Conservation (phyloP, 208 protist species). For the Dictyostelium gargantuum region DNA sequence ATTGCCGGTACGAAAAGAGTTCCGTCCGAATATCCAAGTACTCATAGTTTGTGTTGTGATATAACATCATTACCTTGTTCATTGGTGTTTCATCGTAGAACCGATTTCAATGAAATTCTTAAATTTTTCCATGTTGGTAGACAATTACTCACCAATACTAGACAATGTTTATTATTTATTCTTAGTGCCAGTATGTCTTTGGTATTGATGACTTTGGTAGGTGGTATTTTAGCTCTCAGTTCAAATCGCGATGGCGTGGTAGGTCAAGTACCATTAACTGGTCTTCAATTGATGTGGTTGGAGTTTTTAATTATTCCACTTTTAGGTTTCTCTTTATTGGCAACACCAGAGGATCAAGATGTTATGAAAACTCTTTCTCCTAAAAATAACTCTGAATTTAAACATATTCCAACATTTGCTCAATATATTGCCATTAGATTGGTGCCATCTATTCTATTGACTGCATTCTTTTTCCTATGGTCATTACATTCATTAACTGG, state of each 20-base stretch:
- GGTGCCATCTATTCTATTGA: constrained; percentile 7
- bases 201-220: constrained; percentile 39
- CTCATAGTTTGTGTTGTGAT: constrained; percentile 49
- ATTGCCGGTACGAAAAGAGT: not conserved
- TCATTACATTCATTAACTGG: constrained; percentile 33
- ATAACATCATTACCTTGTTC: constrained; percentile 53
- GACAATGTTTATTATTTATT: constrained; percentile 56
- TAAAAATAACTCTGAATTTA: constrained; percentile 56
- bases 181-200: constrained; percentile 23
- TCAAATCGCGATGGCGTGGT: not conserved
- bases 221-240: not conserved
- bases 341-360: constrained; percentile 26
- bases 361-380: constrained; percentile 37
- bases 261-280: constrained; percentile 23
- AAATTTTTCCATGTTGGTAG: constrained; percentile 57
- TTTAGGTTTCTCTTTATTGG: constrained; percentile 6
- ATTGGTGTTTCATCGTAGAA: constrained; percentile 56
- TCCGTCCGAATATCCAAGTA: constrained; percentile 4
- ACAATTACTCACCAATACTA: constrained; percentile 50
- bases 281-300: constrained; percentile 59
- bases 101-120: constrained; percentile 51
- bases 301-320: constrained; percentile 53
- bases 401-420: constrained; percentile 60
- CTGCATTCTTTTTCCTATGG: constrained; percentile 43
- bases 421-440: constrained; percentile 44